These are phyloP conservation scores for Flaveria ramosissima DNA, from an alignment of 129 eudicot genomes.

Conservation along the genomic window DNA sequence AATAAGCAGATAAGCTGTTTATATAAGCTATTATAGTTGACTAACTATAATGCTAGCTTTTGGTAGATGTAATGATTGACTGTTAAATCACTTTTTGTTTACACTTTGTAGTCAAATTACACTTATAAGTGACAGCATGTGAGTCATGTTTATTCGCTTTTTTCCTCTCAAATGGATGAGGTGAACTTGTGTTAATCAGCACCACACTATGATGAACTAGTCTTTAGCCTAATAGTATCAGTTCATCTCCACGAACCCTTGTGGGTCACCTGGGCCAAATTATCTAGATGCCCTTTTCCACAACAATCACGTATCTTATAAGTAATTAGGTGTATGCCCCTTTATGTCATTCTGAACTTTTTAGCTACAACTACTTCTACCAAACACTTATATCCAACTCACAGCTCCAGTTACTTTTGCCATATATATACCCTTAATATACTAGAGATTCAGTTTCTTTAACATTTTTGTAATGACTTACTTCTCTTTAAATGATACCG, in stretches of 20 bases:
- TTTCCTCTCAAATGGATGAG: neutral
- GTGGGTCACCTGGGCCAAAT: neutral
- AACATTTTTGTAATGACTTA: neutral
- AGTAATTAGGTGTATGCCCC: neutral
- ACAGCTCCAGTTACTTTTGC: neutral
- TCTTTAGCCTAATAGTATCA: too few species aligned
- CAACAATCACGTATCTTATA: neutral
- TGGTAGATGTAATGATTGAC: neutral
- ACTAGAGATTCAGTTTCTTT: neutral
- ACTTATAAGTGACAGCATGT: neutral
- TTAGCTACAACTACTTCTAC: neutral
- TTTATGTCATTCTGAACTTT: neutral
- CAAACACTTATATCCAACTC: neutral
- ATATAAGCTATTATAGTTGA: neutral
- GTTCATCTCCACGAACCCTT: too few species aligned
- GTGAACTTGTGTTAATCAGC: constrained; percentile 6
- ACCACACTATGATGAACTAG: too few species aligned
- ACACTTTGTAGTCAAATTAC: constrained; percentile 5
- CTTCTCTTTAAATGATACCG: neutral
- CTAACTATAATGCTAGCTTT: constrained; percentile 1
- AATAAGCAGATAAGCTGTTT: neutral
- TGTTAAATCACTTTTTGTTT: neutral
- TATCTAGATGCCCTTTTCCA: neutral
- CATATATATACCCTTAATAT: neutral
- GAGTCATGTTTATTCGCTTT: constrained; percentile 10